These are phyloP conservation scores for Globisporangium acanthophoron DNA, from an alignment of 352 stramenopile species.

Conservation along the genomic window DNA sequence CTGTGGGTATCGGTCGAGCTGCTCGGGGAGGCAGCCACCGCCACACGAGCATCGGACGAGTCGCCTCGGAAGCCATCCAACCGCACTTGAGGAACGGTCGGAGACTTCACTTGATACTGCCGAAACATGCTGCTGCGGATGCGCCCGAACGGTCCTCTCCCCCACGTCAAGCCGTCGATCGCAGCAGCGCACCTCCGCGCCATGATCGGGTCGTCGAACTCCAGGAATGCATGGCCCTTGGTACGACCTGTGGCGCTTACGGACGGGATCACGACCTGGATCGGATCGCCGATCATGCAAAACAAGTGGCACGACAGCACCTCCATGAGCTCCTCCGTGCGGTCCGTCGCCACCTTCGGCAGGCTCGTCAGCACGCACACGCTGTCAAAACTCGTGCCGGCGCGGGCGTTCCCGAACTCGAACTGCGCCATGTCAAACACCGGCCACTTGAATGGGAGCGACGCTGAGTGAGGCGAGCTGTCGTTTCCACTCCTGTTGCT, in stretches of 20 bases:
- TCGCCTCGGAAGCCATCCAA: neutral
- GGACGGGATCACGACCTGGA: constrained; percentile 79
- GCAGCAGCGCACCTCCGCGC: constrained; percentile 45
- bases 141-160: constrained; percentile 42
- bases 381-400: constrained; percentile 75
- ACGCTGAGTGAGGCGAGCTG: constrained; percentile 8
- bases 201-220: constrained; percentile 71
- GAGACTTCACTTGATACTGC: constrained; percentile 72
- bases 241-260: constrained; percentile 49
- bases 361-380: constrained; percentile 83
- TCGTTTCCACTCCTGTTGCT: neutral
- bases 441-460: constrained; percentile 76
- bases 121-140: constrained; percentile 77
- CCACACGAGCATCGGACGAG: neutral
- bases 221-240: constrained; percentile 79
- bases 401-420: constrained; percentile 75
- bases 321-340: constrained; percentile 71
- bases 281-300: constrained; percentile 70
- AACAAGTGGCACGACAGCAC: constrained; percentile 73
- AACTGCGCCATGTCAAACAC: constrained; percentile 89
- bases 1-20: constrained; percentile 3
- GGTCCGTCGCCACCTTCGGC: constrained; percentile 67
- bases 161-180: constrained; percentile 73
- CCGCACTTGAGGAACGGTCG: constrained; percentile 14
- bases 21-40: neutral